Conservation (phyloP, 139 green algal species). For the Zygnema circumcarinatum region DNA sequence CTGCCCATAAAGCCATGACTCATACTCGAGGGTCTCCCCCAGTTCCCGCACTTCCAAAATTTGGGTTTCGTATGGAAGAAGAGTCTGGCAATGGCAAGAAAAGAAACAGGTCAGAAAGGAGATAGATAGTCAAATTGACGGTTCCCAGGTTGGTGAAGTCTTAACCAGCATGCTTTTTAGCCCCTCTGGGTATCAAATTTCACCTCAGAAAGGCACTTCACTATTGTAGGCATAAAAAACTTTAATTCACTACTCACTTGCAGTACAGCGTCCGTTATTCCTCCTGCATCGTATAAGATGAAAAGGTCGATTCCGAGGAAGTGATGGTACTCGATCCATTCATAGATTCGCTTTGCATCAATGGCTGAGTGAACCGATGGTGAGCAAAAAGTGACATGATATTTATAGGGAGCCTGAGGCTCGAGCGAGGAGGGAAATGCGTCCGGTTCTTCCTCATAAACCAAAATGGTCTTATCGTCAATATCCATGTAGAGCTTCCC, state of each 20-base stretch:
- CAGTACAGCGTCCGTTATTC: slow-evolving; percentile 14
- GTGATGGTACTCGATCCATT: slow-evolving; percentile 49
- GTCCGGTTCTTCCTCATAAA: slow-evolving; percentile 26
- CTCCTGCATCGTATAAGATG: slow-evolving; percentile 38
- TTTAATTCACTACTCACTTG: slow-evolving; percentile 5
- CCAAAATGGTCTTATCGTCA: slow-evolving; percentile 14
- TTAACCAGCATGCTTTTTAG: too few species aligned
- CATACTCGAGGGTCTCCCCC: slow-evolving; percentile 24
- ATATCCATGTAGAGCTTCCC: slow-evolving; percentile 14
- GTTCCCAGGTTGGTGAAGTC: too few species aligned
- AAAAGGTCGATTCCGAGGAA: slow-evolving; percentile 36
- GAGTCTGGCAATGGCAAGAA: not conserved
- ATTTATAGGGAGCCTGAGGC: slow-evolving; percentile 32
- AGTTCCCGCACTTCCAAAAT: slow-evolving; percentile 23
- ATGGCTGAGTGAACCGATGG: slow-evolving; percentile 24
- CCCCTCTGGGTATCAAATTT: too few species aligned
- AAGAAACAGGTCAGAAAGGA: not conserved
- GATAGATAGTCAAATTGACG: not conserved
- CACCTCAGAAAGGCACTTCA: too few species aligned
- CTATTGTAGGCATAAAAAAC: not conserved
- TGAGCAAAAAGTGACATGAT: slow-evolving; percentile 46
- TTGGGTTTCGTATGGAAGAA: slow-evolving; percentile 17
- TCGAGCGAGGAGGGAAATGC: slow-evolving; percentile 20
- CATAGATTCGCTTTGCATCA: slow-evolving; percentile 12
- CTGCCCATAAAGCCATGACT: slow-evolving; percentile 30